Evolutionary conservation across 768 basidiomycete species (phyloP).

Genomic region (Nevesoporus exiguus): DNA sequence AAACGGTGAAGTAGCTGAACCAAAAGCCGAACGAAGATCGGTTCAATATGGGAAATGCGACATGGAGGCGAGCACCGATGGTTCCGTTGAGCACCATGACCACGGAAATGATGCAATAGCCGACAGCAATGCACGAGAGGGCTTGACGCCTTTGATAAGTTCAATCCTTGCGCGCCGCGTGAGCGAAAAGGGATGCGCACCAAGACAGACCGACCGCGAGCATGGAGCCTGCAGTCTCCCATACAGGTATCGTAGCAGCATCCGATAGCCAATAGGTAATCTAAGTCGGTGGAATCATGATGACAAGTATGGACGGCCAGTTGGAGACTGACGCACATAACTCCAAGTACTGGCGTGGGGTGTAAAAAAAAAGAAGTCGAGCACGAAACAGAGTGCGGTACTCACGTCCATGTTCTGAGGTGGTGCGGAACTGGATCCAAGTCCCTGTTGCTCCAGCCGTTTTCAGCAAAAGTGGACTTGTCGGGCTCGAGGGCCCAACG

Average conservation of each 20-base stretch:
- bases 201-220: slow-evolving; percentile 73
- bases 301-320: slow-evolving; percentile 30
- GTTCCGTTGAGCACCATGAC: slow-evolving; percentile 80
- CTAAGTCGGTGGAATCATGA: background rate
- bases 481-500: slow-evolving; percentile 52
- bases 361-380: background rate
- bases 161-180: background rate
- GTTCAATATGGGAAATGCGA: slow-evolving; percentile 73
- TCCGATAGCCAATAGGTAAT: slow-evolving; percentile 30
- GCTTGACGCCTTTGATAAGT: slow-evolving; percentile 56
- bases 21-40: slow-evolving; percentile 88
- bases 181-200: slow-evolving; percentile 29
- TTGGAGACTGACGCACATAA: slow-evolving; percentile 57
- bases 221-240: slow-evolving; percentile 64
- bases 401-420: slow-evolving; percentile 58
- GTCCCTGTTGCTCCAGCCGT: slow-evolving; percentile 68
- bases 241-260: slow-evolving; percentile 20
- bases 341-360: slow-evolving; percentile 44
- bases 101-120: slow-evolving; percentile 67
- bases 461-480: slow-evolving; percentile 47
- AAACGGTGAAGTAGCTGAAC: slow-evolving; percentile 82
- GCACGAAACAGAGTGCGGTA: background rate
- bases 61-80: slow-evolving; percentile 72
- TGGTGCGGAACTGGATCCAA: slow-evolving; percentile 71
- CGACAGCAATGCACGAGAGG: slow-evolving; percentile 64